Conservation (phyloP, 1,139 yeast genomes). For the Taiozyma onychis region DNA sequence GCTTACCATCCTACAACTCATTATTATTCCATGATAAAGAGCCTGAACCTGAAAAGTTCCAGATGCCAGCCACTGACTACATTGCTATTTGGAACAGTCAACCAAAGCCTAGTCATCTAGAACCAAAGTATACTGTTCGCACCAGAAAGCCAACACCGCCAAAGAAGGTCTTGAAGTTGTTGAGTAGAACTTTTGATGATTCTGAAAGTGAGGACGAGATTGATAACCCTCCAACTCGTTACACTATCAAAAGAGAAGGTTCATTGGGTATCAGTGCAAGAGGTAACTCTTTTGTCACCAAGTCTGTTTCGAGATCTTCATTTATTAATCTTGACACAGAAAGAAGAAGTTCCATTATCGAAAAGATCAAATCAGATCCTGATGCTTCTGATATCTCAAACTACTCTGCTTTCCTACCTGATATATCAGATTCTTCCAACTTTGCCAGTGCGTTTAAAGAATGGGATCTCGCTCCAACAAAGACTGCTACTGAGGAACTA, state of each 20-base stretch:
- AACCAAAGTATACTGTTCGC: conserved; percentile 19
- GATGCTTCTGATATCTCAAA: conserved; percentile 5
- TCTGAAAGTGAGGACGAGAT: conserved; percentile 4
- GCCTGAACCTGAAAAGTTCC: conserved; percentile 8
- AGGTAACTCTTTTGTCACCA: conserved; percentile 17
- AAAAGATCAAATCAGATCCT: conserved; percentile 2
- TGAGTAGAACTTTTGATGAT: conserved; percentile 13
- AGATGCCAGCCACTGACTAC: conserved; percentile 17
- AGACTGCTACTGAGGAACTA: background rate
- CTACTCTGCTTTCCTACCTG: conserved; percentile 14
- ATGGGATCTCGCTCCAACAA: conserved; percentile 15
- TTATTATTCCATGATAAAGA: conserved; percentile 21
- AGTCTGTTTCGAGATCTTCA: conserved; percentile 18
- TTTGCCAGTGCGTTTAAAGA: conserved; percentile 22
- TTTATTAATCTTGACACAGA: conserved; percentile 12
- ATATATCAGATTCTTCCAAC: conserved; percentile 20
- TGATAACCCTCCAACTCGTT: conserved; percentile 6
- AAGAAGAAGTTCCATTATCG: conserved; percentile 8
- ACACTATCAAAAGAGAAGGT: conserved; percentile 3
- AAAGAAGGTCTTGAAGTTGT: conserved; percentile 14
- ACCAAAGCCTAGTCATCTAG: conserved; percentile 15
- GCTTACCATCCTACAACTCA: conserved; percentile 20
- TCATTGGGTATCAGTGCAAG: background rate
- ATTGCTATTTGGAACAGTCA: conserved; percentile 23
- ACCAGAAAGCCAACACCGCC: conserved; percentile 18